These are phyloP conservation scores for Dactylonectria estremocensis DNA, from an alignment of 2,329 filamentous ascomycete genomes.

Conservation along the genomic window DNA sequence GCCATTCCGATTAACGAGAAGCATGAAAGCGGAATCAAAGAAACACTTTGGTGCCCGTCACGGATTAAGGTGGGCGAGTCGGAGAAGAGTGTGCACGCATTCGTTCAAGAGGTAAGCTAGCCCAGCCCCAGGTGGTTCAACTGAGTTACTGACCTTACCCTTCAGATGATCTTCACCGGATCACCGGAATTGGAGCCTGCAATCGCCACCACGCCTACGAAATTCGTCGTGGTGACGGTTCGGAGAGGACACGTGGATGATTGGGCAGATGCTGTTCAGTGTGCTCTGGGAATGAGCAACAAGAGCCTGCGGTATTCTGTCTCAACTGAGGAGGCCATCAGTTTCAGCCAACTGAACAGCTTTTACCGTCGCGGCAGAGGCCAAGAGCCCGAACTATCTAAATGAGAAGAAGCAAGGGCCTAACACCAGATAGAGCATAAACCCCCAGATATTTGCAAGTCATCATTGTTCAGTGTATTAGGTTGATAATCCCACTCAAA, in stretches of 20 bases:
- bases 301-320: slow-evolving; percentile 21
- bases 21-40: background rate
- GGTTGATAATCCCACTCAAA: too few species aligned
- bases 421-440: background rate
- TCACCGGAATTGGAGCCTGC: slow-evolving; percentile 23
- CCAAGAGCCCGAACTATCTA: background rate
- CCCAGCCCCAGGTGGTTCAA: background rate
- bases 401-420: background rate
- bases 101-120: slow-evolving; percentile 23
- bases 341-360: slow-evolving; percentile 12
- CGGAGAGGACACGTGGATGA: slow-evolving; percentile 25
- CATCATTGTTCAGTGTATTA: background rate
- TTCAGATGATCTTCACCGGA: slow-evolving; percentile 25
- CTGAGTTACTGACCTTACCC: background rate
- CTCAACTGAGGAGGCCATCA: slow-evolving; percentile 4
- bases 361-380: slow-evolving; percentile 13
- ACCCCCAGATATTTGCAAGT: background rate
- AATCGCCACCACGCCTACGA: slow-evolving; percentile 19
- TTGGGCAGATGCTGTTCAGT: slow-evolving; percentile 28
- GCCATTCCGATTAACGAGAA: slow-evolving; percentile 23
- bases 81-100: slow-evolving; percentile 26
- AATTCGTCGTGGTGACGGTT: slow-evolving; percentile 28
- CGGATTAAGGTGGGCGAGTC: slow-evolving; percentile 15
- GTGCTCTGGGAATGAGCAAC: slow-evolving; percentile 24
- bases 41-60: slow-evolving; percentile 28